These are phyloP conservation scores for Termitomyces sp. DNA, from an alignment of 768 basidiomycete species.

Conservation along the genomic window DNA sequence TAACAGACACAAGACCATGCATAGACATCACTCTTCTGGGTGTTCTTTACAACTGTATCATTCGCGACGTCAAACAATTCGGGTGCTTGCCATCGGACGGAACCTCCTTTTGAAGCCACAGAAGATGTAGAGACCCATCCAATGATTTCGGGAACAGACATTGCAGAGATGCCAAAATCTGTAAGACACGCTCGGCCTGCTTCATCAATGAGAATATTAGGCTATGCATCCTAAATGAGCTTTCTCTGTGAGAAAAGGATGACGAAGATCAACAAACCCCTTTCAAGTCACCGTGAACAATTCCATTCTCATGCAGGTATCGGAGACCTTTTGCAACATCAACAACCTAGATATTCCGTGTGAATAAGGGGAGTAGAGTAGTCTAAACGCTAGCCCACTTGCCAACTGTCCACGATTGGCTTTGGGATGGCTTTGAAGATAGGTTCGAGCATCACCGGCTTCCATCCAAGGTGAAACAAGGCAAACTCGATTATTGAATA, in stretches of 20 bases:
- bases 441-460: constrained; percentile 20
- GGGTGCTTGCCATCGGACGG: constrained; percentile 24
- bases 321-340: background rate
- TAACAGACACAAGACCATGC: constrained; percentile 17
- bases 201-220: constrained; percentile 20
- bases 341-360: background rate
- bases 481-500: constrained; percentile 16
- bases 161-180: constrained; percentile 23
- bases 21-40: constrained; percentile 23
- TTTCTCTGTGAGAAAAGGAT: background rate
- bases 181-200: constrained; percentile 20
- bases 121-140: constrained; percentile 8
- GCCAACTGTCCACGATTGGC: constrained; percentile 25
- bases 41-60: constrained; percentile 3
- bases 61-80: constrained; percentile 15
- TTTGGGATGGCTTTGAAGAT: constrained; percentile 20
- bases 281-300: background rate
- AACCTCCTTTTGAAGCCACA: constrained; percentile 7
- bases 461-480: constrained; percentile 28
- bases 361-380: background rate
- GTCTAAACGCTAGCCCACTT: constrained; percentile 6
- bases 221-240: constrained; percentile 10
- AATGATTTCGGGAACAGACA: constrained; percentile 15
- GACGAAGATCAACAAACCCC: background rate
- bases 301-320: background rate